Conservation (phyloP, 2,329 filamentous ascomycete species). For the Phaeosphaeriaceae sp. region DNA sequence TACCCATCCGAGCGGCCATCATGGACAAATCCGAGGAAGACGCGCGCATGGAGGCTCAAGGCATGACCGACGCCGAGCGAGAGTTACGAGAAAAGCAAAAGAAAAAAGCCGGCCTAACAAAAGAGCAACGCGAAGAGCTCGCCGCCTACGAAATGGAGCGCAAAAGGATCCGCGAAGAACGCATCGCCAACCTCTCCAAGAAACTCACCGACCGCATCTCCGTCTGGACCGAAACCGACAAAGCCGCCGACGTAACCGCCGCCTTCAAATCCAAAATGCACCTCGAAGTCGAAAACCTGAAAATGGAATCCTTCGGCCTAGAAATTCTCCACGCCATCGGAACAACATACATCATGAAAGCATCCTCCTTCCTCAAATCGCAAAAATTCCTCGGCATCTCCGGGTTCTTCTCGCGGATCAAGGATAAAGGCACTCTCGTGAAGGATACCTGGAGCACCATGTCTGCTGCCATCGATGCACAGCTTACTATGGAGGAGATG, state of each 20-base stretch:
- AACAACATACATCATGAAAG: constrained; percentile 86
- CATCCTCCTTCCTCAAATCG: constrained; percentile 84
- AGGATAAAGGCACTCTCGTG: constrained; percentile 94
- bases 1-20: constrained; percentile 83
- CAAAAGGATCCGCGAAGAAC: constrained; percentile 81
- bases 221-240: constrained; percentile 97
- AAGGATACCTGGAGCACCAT: constrained; percentile 99
- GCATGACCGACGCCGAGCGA: constrained; percentile 74
- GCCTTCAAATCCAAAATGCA: constrained; percentile 95
- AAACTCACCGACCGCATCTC: constrained; percentile 90
- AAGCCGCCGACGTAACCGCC: constrained; percentile 78
- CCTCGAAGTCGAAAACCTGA: constrained; percentile 94
- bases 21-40: constrained; percentile 88
- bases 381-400: constrained; percentile 97
- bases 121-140: constrained; percentile 92
- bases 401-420: constrained; percentile 91
- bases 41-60: constrained; percentile 67
- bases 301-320: constrained; percentile 98
- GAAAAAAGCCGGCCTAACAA: constrained; percentile 84
- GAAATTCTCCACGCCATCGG: constrained; percentile 97
- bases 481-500: constrained; percentile 99
- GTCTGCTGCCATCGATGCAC: constrained; percentile 91
- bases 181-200: constrained; percentile 79
- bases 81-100: constrained; percentile 81
- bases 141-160: constrained; percentile 88